Evolutionary conservation across 768 basidiomycete genomes (phyloP).

Genomic region (Paxillus rubicundulus): DNA sequence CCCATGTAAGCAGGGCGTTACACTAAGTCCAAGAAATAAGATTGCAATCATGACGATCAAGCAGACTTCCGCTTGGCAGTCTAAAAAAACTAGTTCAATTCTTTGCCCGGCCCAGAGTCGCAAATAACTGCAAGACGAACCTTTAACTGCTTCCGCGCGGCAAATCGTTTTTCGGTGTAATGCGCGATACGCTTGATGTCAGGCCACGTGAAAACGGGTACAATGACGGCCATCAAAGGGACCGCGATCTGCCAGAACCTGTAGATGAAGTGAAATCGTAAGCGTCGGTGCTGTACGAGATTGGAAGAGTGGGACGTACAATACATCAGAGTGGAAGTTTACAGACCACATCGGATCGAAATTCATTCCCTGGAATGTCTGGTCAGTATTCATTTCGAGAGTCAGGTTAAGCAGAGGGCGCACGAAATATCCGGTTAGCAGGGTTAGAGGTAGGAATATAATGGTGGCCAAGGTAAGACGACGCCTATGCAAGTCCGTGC

Average conservation of each 20-base stretch:
- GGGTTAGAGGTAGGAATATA: conserved; percentile 66
- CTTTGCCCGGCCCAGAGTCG: not conserved
- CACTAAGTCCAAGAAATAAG: too few relatives aligned
- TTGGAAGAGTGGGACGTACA: conserved; percentile 34
- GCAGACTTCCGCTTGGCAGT: not conserved
- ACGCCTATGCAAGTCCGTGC: conserved; percentile 40
- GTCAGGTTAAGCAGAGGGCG: conserved; percentile 21
- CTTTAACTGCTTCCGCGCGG: conserved; percentile 30
- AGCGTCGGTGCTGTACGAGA: not conserved
- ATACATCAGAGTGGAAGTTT: conserved; percentile 41
- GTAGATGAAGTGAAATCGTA: conserved; percentile 13
- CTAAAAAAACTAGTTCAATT: not conserved
- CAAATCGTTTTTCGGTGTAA: conserved; percentile 44
- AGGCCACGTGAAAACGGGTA: conserved; percentile 49
- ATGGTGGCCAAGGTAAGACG: conserved; percentile 67
- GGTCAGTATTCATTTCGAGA: conserved; percentile 19
- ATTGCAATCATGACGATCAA: not conserved
- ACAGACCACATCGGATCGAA: conserved; percentile 53
- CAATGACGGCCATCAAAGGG: conserved; percentile 53
- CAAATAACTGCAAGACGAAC: conserved; percentile 19
- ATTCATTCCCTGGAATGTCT: conserved; percentile 59
- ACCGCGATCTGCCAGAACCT: conserved; percentile 70
- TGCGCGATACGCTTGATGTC: conserved; percentile 49
- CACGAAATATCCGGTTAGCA: conserved; percentile 72
- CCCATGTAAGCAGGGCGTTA: too few relatives aligned